phyloP scores from a whole-genome alignment of 805 yeast species.

The Starmerella potacharoeniae region DNA sequence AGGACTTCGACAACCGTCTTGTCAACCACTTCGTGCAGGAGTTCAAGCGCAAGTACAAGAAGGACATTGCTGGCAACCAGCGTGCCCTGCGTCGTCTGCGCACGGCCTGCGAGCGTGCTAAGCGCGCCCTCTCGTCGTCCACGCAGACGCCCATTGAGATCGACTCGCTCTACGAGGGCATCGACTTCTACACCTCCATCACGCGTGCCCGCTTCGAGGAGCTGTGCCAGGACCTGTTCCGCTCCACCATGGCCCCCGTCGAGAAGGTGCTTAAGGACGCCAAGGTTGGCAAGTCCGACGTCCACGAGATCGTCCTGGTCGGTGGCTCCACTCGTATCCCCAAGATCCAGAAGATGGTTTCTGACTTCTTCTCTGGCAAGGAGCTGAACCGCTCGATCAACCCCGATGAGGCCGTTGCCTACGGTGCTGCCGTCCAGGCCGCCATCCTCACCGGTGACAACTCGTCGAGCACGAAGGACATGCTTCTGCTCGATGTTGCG shows the following conservation, averaged over 20 bases:
- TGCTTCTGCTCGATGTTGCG: conserved; percentile 89
- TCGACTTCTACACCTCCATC: conserved; percentile 89
- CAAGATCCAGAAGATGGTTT: conserved; percentile 86
- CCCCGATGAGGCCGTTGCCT: conserved; percentile 99
- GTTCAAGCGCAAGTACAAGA: conserved; percentile 96
- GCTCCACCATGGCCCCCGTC: conserved; percentile 88
- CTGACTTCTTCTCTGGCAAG: conserved; percentile 95
- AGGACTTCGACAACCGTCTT: conserved; percentile 94
- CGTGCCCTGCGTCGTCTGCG: conserved; percentile 97
- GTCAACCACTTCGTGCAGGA: conserved; percentile 88
- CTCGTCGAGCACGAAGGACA: conserved; percentile 91
- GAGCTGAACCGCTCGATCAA: conserved; percentile 93
- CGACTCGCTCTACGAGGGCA: conserved; percentile 89
- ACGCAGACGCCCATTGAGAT: conserved; percentile 92
- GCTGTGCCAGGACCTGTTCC: conserved; percentile 85
- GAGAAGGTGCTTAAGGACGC: conserved; percentile 89
- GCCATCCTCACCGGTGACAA: conserved; percentile 94
- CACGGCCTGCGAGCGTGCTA: conserved; percentile 98
- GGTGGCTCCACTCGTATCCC: conserved; percentile 99
- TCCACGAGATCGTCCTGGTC: conserved; percentile 85
- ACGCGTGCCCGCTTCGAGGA: conserved; percentile 98
- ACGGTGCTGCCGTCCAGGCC: conserved; percentile 98
- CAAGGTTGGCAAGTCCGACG: conserved; percentile 77
- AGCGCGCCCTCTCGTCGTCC: conserved; percentile 94
- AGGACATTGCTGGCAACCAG: conserved; percentile 84